Conservation (phyloP, 345 rosid genomes). For the Corchorus olitorius region DNA sequence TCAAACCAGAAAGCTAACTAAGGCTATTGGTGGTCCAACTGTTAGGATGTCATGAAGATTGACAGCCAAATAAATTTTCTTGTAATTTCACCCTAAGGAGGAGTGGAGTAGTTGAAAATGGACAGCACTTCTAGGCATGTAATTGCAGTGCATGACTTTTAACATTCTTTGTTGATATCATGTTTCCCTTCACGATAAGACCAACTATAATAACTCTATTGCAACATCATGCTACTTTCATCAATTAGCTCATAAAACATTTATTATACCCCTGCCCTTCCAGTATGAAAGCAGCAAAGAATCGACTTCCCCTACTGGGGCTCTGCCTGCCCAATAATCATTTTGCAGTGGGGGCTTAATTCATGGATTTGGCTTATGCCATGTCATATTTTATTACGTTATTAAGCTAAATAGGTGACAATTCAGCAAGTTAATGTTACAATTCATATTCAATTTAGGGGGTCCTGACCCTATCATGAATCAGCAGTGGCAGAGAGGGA, state of each 20-base stretch:
- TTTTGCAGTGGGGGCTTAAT: no score
- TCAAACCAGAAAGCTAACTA: not conserved
- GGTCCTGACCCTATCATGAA: not conserved
- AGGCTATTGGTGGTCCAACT: not conserved
- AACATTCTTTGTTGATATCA: not conserved
- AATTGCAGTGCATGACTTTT: not conserved
- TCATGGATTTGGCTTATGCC: no score
- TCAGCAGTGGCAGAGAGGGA: not conserved
- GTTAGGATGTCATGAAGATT: not conserved
- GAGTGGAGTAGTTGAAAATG: not conserved
- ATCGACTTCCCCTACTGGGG: not conserved
- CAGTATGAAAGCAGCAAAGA: not conserved
- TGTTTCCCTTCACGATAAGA: conserved; percentile 10
- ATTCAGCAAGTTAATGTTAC: no score
- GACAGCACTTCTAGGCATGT: not conserved
- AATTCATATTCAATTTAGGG: no score
- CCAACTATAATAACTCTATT: not conserved
- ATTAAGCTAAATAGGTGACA: no score
- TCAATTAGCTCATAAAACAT: not conserved
- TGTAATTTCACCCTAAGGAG: not conserved
- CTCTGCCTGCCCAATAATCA: not conserved
- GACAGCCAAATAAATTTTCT: not conserved
- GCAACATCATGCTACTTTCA: not conserved
- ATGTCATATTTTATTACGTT: no score
- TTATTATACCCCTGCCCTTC: not conserved